Evolutionary conservation across 352 stramenopile genomes (phyloP).

Genomic region (Pythium diclinum): DNA sequence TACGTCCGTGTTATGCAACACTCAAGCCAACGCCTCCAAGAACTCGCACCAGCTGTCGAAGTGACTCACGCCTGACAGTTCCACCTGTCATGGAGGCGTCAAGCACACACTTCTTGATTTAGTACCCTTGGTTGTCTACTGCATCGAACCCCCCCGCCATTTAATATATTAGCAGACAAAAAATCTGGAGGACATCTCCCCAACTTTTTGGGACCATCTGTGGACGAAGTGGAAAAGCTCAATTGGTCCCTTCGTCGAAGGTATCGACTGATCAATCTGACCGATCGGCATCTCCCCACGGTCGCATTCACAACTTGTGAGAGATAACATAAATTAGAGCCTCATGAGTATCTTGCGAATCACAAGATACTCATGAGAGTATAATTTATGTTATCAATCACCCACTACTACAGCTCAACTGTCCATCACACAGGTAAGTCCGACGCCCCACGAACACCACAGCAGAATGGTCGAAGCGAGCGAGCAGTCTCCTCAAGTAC

Average conservation of each 20-base stretch:
- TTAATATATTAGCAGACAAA: not conserved
- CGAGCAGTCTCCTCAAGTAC: no score
- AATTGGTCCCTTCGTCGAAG: no score
- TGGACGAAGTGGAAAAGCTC: not conserved
- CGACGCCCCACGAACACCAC: no score
- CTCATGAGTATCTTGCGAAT: no score
- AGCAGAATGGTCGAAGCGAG: no score
- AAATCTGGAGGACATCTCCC: not conserved
- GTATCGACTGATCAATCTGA: not conserved
- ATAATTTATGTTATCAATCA: no score
- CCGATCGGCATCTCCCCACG: not conserved
- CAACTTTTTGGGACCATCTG: not conserved
- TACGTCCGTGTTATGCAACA: not conserved
- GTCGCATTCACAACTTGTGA: no score
- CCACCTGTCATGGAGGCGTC: not conserved
- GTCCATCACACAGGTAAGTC: no score
- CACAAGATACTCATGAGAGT: no score
- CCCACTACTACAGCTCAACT: no score
- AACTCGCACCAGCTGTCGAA: not conserved
- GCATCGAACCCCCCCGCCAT: not conserved
- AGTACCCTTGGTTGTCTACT: no score
- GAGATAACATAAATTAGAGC: no score
- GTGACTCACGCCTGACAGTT: not conserved
- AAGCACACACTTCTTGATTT: not conserved
- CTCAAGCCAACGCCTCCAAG: not conserved